Evolutionary conservation across 2,329 filamentous ascomycete species (phyloP), one percentile per base, ranked within the genome.

Genomic region (Colletotrichum orbiculare): DNA sequence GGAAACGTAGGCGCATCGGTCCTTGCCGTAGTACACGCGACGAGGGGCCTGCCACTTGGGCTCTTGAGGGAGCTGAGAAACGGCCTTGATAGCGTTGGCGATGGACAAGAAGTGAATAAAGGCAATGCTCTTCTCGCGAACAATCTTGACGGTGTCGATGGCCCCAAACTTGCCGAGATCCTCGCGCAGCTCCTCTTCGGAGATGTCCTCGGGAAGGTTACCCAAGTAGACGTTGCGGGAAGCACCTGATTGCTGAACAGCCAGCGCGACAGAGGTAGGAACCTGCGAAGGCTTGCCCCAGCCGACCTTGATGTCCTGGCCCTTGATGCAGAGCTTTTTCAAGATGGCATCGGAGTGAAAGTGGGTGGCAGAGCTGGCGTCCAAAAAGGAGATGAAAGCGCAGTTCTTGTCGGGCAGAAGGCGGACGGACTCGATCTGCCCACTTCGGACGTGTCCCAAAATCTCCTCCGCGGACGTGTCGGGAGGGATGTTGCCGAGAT

Each of bases 261-360:
- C 95, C 63, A 98, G 85, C n/a, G 94, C 94, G 50, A 99, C 96
- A 2, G 96, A 98, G 2, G 95, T 98, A 4, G 96, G 96, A 1
- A 99, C 96, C 79, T 97, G 95, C 4, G 96, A 98, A 38, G 96
- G 95, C 82, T 99, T 99, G 69, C 96, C 96, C 96, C 96, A 99
- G 68, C 96, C 96, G 73, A 99, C 94, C 85, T 99, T 99, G 84
- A 99, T 97, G 77, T 99, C 96, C 83, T 98, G 96, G 34, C 95
- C 95, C 81, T 97, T 94, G 83, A 99, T 97, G 73, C 94, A 94
- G 76, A 99, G 88, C 86, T 98, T 99, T 86, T 99, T 99, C 87
- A 99, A 87, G 81, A 99, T 99, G 71, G 96, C 96, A 85, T 99
- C 96, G 17, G 96, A 99, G 84, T 99, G 96, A 82, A 99, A 99